Percentiles rank a stretch among this genome's conserved stretches.
Conservation (phyloP, 2,329 filamentous ascomycete genomes). For the Colletotrichum coccodes region DNA sequence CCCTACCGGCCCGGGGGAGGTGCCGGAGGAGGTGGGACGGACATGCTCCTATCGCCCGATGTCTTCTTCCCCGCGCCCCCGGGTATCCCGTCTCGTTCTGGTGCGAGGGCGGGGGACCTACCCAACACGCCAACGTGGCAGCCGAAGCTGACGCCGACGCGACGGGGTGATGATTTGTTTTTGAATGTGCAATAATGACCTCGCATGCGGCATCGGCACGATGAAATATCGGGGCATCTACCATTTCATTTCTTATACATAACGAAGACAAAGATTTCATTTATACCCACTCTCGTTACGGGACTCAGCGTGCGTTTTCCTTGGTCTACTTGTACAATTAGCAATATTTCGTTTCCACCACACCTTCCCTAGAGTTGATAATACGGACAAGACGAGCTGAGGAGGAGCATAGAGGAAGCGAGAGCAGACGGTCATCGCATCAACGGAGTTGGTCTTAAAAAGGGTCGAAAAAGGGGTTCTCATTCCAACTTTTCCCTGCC, state of each 20-base stretch:
- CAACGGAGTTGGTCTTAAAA: slow-evolving; percentile 14
- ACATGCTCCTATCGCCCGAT: slow-evolving; percentile 25
- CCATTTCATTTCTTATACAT: background rate
- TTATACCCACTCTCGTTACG: slow-evolving; percentile 27
- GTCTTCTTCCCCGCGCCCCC: slow-evolving; percentile 18
- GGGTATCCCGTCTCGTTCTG: background rate
- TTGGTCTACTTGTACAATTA: slow-evolving; percentile 17
- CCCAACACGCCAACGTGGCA: slow-evolving; percentile 68
- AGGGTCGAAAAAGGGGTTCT: slow-evolving; percentile 10
- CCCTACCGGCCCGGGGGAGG: slow-evolving; percentile 13
- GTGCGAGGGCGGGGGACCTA: slow-evolving; percentile 34
- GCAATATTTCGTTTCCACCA: background rate
- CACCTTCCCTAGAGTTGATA: slow-evolving; percentile 16
- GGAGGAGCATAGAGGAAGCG: background rate
- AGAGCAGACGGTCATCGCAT: slow-evolving; percentile 2
- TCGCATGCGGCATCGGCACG: no score
- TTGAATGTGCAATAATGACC: slow-evolving; percentile 61
- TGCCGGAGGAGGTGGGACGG: slow-evolving; percentile 1
- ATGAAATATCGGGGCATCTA: background rate
- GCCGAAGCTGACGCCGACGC: slow-evolving; percentile 73
- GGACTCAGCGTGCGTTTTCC: background rate
- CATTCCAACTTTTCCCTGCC: slow-evolving; percentile 12
- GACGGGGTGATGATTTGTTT: slow-evolving; percentile 73
- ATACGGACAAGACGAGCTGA: slow-evolving; percentile 7
- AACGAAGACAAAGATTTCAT: slow-evolving; percentile 14